Evolutionary conservation across 179 eudicot genomes (phyloP).

Genomic region (Spinacia oleracea): DNA sequence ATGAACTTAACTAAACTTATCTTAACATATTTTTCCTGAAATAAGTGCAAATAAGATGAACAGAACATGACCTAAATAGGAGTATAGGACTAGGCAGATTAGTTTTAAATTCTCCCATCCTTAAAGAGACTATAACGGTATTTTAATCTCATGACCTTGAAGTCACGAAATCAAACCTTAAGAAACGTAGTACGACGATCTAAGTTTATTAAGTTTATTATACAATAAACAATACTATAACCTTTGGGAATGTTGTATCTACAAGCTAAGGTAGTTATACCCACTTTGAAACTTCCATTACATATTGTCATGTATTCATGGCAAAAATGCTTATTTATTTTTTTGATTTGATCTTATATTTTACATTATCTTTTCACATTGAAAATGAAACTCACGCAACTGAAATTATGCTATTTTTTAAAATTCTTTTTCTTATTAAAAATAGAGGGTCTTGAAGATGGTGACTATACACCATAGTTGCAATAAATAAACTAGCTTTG

Average conservation of each 20-base stretch:
- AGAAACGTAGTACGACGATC: too few relatives aligned
- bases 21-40: too few relatives aligned
- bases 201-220: too few relatives aligned
- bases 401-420: conserved; percentile 7
- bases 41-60: too few relatives aligned
- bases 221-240: too few relatives aligned
- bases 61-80: too few relatives aligned
- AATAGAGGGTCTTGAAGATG: conserved; percentile 3
- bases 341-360: background rate
- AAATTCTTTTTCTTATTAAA: background rate
- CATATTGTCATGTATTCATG: background rate
- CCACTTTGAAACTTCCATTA: background rate
- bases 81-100: too few relatives aligned
- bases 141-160: too few relatives aligned
- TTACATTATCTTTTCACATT: conserved; percentile 24
- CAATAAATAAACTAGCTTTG: background rate
- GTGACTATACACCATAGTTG: background rate
- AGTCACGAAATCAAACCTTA: too few relatives aligned
- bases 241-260: background rate
- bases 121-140: too few relatives aligned
- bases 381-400: conserved; percentile 10
- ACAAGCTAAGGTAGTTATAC: background rate
- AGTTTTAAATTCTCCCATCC: too few relatives aligned
- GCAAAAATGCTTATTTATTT: background rate
- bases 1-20: too few relatives aligned